Conservation (phyloP, 2,329 filamentous ascomycete species). For the Ilyonectria mors-panacis region DNA sequence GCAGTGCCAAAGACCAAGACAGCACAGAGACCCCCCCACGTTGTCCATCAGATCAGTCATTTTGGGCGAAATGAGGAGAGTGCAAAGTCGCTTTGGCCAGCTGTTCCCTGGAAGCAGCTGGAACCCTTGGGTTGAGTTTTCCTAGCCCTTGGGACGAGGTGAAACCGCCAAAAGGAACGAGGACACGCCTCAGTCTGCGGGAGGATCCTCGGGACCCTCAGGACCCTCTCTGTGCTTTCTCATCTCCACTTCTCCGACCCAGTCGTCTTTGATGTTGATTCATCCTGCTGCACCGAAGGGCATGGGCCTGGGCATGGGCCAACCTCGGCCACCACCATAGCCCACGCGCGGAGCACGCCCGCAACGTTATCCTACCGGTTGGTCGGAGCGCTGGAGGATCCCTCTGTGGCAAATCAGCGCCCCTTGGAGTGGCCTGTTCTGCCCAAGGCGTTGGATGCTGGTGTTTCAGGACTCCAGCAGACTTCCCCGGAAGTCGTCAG, state of each 20-base stretch:
- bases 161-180: slow-evolving; percentile 36
- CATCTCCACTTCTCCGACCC: slow-evolving; percentile 18
- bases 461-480: slow-evolving; percentile 39
- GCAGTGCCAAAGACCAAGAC: neutral
- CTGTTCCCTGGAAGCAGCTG: slow-evolving; percentile 28
- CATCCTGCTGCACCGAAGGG: neutral
- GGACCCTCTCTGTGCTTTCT: slow-evolving; percentile 25
- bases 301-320: slow-evolving; percentile 8
- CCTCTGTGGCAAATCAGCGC: slow-evolving; percentile 28
- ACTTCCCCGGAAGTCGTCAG: slow-evolving; percentile 37
- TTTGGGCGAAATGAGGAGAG: slow-evolving; percentile 13
- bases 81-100: slow-evolving; percentile 29
- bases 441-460: slow-evolving; percentile 15
- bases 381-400: slow-evolving; percentile 19
- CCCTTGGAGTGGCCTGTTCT: slow-evolving; percentile 34
- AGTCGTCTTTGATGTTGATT: slow-evolving; percentile 16
- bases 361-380: slow-evolving; percentile 1
- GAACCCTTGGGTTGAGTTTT: slow-evolving; percentile 20
- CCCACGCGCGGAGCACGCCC: slow-evolving; percentile 3
- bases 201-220: slow-evolving; percentile 11
- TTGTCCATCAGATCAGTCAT: slow-evolving; percentile 25
- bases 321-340: slow-evolving; percentile 14
- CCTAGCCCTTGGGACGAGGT: slow-evolving; percentile 34
- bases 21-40: slow-evolving; percentile 26
- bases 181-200: slow-evolving; percentile 11